Evolutionary conservation across 176 grass and related monocot species (phyloP).

Genomic region (Avena sativa): DNA sequence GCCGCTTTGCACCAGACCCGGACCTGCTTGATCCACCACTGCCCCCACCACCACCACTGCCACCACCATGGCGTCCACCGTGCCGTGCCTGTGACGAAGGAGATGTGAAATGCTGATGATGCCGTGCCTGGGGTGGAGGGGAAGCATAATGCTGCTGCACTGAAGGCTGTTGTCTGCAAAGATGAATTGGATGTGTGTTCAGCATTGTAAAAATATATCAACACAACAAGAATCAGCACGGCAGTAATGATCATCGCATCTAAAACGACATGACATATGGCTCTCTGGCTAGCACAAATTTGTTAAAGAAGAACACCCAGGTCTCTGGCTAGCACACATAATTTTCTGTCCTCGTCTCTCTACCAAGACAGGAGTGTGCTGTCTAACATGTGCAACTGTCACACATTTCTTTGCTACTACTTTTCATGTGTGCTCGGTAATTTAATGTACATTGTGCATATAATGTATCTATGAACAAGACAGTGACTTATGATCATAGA

Average conservation of each 20-base stretch:
- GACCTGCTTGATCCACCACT: conserved; percentile 21
- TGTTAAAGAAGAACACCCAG: neutral
- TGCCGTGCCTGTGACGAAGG: conserved; percentile 35
- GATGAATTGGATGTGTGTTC: neutral
- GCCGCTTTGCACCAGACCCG: conserved; percentile 25
- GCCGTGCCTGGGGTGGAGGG: conserved; percentile 25
- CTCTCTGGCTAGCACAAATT: neutral
- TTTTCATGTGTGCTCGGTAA: neutral
- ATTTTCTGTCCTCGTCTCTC: neutral
- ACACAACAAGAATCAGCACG: neutral
- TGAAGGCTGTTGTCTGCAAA: conserved; percentile 54
- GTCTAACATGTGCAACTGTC: neutral
- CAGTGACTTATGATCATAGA: neutral
- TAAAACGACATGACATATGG: neutral
- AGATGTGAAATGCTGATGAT: conserved; percentile 17
- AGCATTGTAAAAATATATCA: conserved; percentile 1
- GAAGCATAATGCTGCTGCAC: conserved; percentile 36
- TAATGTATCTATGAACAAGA: conserved; percentile 8
- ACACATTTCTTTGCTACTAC: neutral
- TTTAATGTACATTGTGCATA: neutral
- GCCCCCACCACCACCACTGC: neutral
- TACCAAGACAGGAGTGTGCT: neutral
- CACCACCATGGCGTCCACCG: conserved; percentile 13
- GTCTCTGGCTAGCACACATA: neutral
- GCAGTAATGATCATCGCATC: neutral